phyloP scores from a whole-genome alignment of 2,329 filamentous ascomycete genomes.

The Penicillium sp. region DNA sequence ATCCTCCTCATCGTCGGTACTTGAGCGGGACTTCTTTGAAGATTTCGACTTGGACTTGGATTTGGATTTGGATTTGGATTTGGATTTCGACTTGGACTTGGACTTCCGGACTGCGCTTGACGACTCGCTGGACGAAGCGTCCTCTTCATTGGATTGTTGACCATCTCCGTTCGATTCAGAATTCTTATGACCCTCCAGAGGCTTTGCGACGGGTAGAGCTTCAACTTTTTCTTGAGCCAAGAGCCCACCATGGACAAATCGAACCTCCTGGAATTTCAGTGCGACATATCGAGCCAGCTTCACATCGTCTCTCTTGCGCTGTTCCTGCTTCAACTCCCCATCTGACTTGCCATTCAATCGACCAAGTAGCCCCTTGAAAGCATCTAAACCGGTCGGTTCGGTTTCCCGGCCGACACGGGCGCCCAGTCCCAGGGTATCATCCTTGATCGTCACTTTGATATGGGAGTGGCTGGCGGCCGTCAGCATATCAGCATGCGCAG shows the following conservation, averaged over 20 bases:
- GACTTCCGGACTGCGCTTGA: conserved; percentile 9
- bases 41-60: conserved; percentile 22
- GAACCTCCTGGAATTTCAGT: conserved; percentile 74
- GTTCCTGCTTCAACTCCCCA: conserved; percentile 68
- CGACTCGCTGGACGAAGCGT: conserved; percentile 12
- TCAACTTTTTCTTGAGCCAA: conserved; percentile 60
- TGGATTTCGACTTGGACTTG: conserved; percentile 17
- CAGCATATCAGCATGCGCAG: conserved; percentile 72
- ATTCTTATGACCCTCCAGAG: conserved; percentile 57
- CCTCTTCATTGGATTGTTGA: conserved; percentile 1
- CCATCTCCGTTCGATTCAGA: conserved; percentile 31
- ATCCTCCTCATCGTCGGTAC: conserved; percentile 14
- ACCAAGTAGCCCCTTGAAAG: conserved; percentile 82
- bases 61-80: conserved; percentile 20
- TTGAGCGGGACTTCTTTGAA: conserved; percentile 19
- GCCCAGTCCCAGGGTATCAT: conserved; percentile 87
- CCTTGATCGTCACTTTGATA: conserved; percentile 81
- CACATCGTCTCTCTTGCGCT: conserved; percentile 65
- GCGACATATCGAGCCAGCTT: conserved; percentile 74
- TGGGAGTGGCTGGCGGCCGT: conserved; percentile 80
- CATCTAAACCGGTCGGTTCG: conserved; percentile 80
- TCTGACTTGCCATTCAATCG: conserved; percentile 86
- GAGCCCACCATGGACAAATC: conserved; percentile 84
- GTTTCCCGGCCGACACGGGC: conserved; percentile 72
- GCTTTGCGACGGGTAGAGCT: conserved; percentile 11